Base-by-base conservation (phyloP, 192 early-diverging fungal species). In the Mortierella antarctica region DNA sequence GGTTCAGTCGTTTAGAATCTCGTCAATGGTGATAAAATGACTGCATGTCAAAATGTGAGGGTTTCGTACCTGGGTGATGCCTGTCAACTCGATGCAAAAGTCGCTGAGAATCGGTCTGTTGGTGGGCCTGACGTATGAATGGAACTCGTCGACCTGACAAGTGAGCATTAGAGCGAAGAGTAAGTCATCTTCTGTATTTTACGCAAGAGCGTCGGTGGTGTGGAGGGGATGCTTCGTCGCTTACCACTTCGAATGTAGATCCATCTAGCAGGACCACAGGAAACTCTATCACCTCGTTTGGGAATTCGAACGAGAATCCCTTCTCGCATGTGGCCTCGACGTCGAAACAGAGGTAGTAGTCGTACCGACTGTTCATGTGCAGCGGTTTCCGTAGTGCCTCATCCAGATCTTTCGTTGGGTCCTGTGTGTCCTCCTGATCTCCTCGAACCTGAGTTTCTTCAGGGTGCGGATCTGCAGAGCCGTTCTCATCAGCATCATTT, bases 201-300 rank as follows among this genome's bases (percentile, higher is more conserved):
- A 57, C 44, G 40, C 45, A 55, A 58, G 18, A 67, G n/a, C 31
- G 31, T 31, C 31, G 31, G 31, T 31, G 31, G 31, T 31, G 31
- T 31, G 53, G 46, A 51, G 46, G 41, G 45, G n/a, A 57, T 14
- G 57, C 42, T 59, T 66, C 14, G 7, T 5, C 8, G 20, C 55
- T 78, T 83, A 91, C 92, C 44, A 91, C 81, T 20, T 90, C 84
- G 42, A 89, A 75, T 0, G 90, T 93, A 1, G 69, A 69, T 10
- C 87, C 91, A 40, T 92, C 86, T 7, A 96, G 67, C 9, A 96
- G 70, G 2, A 95, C 84, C 5, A 93, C 87, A 14, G 95, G 95
- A 60, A 95, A 95, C 72, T 96, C 95, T 61, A 96, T 96, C 57
- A 96, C 93, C 70, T 96, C 95, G 85, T 93, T 91, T 0, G 84